Evolutionary conservation across 805 yeast genomes (phyloP), one percentile per base, ranked within the genome.

Genomic region (Candida tammaniensis): DNA sequence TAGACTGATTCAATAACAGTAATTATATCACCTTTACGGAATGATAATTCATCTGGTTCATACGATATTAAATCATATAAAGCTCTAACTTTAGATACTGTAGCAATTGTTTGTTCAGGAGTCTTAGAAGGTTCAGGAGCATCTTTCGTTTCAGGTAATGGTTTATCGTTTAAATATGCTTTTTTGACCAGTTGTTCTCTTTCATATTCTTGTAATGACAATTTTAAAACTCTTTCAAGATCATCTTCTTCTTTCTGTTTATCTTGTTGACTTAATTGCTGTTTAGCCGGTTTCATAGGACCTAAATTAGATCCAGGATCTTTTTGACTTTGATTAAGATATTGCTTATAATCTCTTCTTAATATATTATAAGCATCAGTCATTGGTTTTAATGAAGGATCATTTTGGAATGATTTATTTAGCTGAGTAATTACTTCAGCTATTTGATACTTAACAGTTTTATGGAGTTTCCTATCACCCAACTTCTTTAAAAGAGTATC

Each of bases 11-110:
- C 98, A 22, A 89, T 68, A 1, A 93, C 95, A 1, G 82, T 81
- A 31, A 91, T 89, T 10, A 86, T 68, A 53, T 91, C 98, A 25
- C 96, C 97, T 49, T 80, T 80, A 31, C 79, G 69, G 61, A 93
- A 91, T 1, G 95, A 80, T 27, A 91, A 70, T 46, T 93, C 97
- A 42, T 89, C 96, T 2, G 82, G 82, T 50, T 88, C 97, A 27
- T 75, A 69, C 2, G 94, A 77, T 4, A 73, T 65, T 24, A 89
- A 68, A 53, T 88, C 96, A 51, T 86, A 93, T 32, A 93, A 62
- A 0, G 98, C 97, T 31, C 82, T 72, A 1, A 91, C 98, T 43
- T 80, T 74, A 2, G 80, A 70, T 8, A 82, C 66, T 4, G 61
- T 64, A 7, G 72, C 68, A 26, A 67, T 63, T 5, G 68, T 57